Evolutionary conservation across 805 yeast genomes (phyloP).

Genomic region (Clavispora vitiphila): DNA sequence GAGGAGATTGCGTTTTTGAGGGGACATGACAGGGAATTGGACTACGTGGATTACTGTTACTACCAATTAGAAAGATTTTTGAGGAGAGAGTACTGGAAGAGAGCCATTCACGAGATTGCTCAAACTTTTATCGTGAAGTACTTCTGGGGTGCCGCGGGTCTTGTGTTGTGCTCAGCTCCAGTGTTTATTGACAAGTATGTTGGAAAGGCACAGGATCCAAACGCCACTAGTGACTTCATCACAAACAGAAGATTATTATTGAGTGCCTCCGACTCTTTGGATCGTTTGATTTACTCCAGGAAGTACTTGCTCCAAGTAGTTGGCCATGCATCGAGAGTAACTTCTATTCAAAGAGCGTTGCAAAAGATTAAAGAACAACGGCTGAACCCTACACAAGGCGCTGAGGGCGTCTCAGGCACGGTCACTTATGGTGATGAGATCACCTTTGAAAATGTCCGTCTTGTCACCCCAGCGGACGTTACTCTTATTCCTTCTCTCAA

Average conservation of each 20-base stretch:
- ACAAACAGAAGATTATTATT: slow-evolving; percentile 81
- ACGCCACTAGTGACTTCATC: slow-evolving; percentile 75
- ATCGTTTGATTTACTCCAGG: slow-evolving; percentile 79
- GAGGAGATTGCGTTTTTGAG: slow-evolving; percentile 86
- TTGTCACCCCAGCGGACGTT: slow-evolving; percentile 81
- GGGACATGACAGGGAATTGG: slow-evolving; percentile 77
- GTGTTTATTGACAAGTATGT: slow-evolving; percentile 61
- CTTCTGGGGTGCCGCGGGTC: slow-evolving; percentile 94
- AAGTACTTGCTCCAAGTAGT: slow-evolving; percentile 76
- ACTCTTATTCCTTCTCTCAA: slow-evolving; percentile 59
- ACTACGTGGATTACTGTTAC: slow-evolving; percentile 71
- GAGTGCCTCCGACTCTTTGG: slow-evolving; percentile 83
- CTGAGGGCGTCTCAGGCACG: slow-evolving; percentile 12
- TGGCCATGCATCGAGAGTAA: slow-evolving; percentile 75
- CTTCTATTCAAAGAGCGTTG: slow-evolving; percentile 63
- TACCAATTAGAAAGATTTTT: slow-evolving; percentile 76
- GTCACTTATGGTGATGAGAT: slow-evolving; percentile 48
- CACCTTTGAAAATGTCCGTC: slow-evolving; percentile 69
- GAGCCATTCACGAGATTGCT: slow-evolving; percentile 76
- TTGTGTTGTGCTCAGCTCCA: slow-evolving; percentile 82
- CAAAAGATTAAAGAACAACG: slow-evolving; percentile 35
- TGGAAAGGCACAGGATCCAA: slow-evolving; percentile 38
- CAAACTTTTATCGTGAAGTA: slow-evolving; percentile 88
- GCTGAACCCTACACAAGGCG: slow-evolving; percentile 14
- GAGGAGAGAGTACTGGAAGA: slow-evolving; percentile 67